These are phyloP conservation scores for Daldinia childiae DNA, from an alignment of 495 filamentous ascomycete genomes.

Conservation along the genomic window DNA sequence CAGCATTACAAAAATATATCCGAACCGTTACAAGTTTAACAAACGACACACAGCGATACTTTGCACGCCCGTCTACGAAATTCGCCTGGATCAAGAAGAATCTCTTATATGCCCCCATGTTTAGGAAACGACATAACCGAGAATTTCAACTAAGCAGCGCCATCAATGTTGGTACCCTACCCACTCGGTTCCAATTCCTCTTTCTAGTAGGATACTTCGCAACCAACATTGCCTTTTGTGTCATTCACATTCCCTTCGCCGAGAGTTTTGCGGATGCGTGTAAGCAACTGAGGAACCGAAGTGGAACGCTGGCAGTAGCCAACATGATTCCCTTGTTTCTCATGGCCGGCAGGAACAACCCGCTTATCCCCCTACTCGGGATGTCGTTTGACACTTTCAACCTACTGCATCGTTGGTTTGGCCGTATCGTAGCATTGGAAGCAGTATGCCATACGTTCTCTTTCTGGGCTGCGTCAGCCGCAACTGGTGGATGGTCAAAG, in stretches of 20 bases:
- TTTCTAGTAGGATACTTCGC: slow-evolving; percentile 76
- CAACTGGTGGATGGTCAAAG: slow-evolving; percentile 56
- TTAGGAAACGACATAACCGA: slow-evolving; percentile 84
- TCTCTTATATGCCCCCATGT: slow-evolving; percentile 82
- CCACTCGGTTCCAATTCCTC: slow-evolving; percentile 82
- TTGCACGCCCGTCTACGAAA: slow-evolving; percentile 54
- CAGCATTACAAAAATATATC: slow-evolving; percentile 72
- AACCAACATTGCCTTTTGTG: slow-evolving; percentile 82
- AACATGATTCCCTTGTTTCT: slow-evolving; percentile 94
- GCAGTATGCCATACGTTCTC: slow-evolving; percentile 75
- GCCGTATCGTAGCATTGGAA: slow-evolving; percentile 83
- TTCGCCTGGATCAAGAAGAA: slow-evolving; percentile 82
- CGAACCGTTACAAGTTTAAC: slow-evolving; percentile 76
- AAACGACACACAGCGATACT: slow-evolving; percentile 71
- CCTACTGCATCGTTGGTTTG: slow-evolving; percentile 93
- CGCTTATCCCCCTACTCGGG: slow-evolving; percentile 80
- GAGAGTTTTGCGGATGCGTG: slow-evolving; percentile 58
- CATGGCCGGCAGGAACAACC: slow-evolving; percentile 91
- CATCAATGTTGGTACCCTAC: slow-evolving; percentile 89
- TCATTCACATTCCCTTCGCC: slow-evolving; percentile 74
- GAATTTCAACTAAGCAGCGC: slow-evolving; percentile 87
- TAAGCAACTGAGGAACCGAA: slow-evolving; percentile 77
- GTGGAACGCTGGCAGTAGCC: slow-evolving; percentile 80
- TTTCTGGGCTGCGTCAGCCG: slow-evolving; percentile 65
- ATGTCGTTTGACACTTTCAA: slow-evolving; percentile 98